Evolutionary conservation across 164 flowering plant species (phyloP).

Genomic region (Amborella trichopoda): DNA sequence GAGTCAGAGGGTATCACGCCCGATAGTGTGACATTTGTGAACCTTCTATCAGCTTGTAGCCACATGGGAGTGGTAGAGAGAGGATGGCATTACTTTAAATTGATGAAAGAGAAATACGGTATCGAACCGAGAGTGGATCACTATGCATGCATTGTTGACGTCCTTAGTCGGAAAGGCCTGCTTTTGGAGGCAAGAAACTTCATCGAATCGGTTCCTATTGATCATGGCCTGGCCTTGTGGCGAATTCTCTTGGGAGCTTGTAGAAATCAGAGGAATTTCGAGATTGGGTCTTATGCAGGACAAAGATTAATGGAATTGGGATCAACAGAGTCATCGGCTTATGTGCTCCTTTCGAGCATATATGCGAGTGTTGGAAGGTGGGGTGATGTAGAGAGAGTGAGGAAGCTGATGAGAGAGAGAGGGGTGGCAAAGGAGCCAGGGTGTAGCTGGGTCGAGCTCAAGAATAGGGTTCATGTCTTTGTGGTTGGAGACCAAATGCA

Average conservation of each 20-base stretch:
- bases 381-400: conserved; percentile 58
- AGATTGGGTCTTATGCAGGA: conserved; percentile 70
- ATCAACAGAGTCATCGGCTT: conserved; percentile 71
- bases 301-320: conserved; percentile 66
- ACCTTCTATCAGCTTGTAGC: conserved; percentile 77
- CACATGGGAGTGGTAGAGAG: conserved; percentile 64
- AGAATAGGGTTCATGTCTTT: conserved; percentile 57
- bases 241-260: conserved; percentile 58
- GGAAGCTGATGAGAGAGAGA: conserved; percentile 41
- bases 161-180: conserved; percentile 64
- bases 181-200: conserved; percentile 63
- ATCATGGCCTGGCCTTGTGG: conserved; percentile 67
- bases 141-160: conserved; percentile 83
- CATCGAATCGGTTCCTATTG: conserved; percentile 50
- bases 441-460: conserved; percentile 78
- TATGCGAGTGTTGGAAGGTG: conserved; percentile 46
- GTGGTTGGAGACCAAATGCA: conserved; percentile 64
- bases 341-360: conserved; percentile 55
- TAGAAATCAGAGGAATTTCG: conserved; percentile 38
- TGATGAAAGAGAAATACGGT: conserved; percentile 37
- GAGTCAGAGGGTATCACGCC: conserved; percentile 37
- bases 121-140: conserved; percentile 55
- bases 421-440: conserved; percentile 75
- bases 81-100: conserved; percentile 55
- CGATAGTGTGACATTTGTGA: conserved; percentile 66